phyloP scores from a whole-genome alignment of 345 rosid genomes.

The Linum lewisii region DNA sequence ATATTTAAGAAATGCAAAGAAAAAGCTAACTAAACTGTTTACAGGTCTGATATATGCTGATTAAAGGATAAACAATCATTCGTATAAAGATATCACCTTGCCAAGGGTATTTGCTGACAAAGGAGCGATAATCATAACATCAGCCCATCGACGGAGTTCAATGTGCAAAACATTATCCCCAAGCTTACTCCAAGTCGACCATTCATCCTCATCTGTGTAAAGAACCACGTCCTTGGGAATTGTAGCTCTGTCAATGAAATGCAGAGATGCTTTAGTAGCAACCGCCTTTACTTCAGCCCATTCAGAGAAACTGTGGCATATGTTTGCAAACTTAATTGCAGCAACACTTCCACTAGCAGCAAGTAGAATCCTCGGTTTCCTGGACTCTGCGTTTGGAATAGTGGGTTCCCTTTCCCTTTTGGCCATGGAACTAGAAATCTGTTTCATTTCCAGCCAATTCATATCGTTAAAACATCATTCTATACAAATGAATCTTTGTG shows the following conservation, averaged over 20 bases:
- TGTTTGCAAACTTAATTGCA: slow-evolving; percentile 77
- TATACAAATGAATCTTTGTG: too few species aligned
- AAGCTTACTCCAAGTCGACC: slow-evolving; percentile 76
- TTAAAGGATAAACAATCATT: too few species aligned
- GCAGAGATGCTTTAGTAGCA: slow-evolving; percentile 64
- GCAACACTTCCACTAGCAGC: slow-evolving; percentile 95
- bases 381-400: slow-evolving; percentile 22
- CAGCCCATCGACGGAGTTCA: slow-evolving; percentile 91
- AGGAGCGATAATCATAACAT: slow-evolving; percentile 84
- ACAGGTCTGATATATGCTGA: too few species aligned
- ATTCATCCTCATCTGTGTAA: slow-evolving; percentile 82
- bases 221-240: slow-evolving; percentile 62
- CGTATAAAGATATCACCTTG: slow-evolving; percentile 53
- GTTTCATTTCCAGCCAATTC: neutral
- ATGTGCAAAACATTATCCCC: slow-evolving; percentile 92
- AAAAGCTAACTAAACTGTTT: too few species aligned
- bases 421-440: neutral
- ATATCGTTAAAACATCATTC: too few species aligned
- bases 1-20: too few species aligned
- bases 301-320: slow-evolving; percentile 70
- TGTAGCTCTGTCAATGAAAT: slow-evolving; percentile 60
- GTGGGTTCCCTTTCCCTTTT: slow-evolving; percentile 26
- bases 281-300: slow-evolving; percentile 93
- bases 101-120: slow-evolving; percentile 90
- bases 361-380: slow-evolving; percentile 58